Evolutionary conservation across 768 basidiomycete genomes (phyloP).

Genomic region (Boletellus sp.): DNA sequence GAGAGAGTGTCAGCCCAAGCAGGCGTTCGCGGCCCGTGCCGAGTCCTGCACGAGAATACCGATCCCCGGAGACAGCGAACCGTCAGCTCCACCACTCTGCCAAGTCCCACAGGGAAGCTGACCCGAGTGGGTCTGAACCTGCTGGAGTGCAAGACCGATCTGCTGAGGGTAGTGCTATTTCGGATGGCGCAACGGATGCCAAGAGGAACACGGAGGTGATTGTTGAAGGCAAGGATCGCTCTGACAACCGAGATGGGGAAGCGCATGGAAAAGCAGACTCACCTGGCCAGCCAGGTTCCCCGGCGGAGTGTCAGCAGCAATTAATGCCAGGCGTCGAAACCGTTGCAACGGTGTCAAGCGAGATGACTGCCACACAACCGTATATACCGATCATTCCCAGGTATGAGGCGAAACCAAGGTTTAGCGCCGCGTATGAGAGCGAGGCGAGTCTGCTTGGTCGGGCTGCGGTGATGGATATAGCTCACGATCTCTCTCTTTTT

Average conservation of each 20-base stretch:
- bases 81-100: background rate
- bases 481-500: background rate
- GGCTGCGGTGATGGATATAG: background rate
- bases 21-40: background rate
- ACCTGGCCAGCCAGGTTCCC: constrained; percentile 13
- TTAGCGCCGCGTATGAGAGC: constrained; percentile 23
- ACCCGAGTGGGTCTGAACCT: background rate
- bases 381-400: constrained; percentile 34
- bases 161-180: background rate
- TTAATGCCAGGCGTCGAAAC: constrained; percentile 10
- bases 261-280: constrained; percentile 17
- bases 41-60: constrained; percentile 13
- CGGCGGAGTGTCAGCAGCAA: constrained; percentile 6
- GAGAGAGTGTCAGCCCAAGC: constrained; percentile 14
- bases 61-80: background rate
- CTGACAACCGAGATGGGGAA: constrained; percentile 16
- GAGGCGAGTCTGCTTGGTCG: constrained; percentile 21
- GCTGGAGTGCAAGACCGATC: constrained; percentile 3
- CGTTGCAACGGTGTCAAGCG: constrained; percentile 12
- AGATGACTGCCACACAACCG: constrained; percentile 23
- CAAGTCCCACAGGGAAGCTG: background rate
- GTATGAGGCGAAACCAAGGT: constrained; percentile 25
- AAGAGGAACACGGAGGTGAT: constrained; percentile 5
- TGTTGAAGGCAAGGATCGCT: constrained; percentile 14
- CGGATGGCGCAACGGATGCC: constrained; percentile 4